Conservation (phyloP, 768 basidiomycete genomes). For the Hygrophorus russula region DNA sequence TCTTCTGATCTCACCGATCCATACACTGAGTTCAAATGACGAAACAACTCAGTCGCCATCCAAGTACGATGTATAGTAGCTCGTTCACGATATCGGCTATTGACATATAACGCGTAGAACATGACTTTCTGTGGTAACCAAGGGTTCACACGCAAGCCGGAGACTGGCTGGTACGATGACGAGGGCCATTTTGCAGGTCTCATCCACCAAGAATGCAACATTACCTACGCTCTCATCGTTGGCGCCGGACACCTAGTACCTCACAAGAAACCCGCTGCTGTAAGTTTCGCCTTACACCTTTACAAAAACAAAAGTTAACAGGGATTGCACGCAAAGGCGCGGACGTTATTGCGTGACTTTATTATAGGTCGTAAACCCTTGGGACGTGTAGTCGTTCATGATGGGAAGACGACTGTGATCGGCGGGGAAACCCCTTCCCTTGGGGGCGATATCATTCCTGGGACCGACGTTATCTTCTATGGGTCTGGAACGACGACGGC, state of each 20-base stretch:
- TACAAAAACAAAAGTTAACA: not conserved
- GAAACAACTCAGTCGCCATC: conserved; percentile 23
- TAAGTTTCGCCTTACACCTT: conserved; percentile 12
- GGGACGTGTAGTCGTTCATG: conserved; percentile 35
- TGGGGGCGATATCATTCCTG: conserved; percentile 34
- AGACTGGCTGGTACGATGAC: conserved; percentile 59
- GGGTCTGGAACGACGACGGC: conserved; percentile 38
- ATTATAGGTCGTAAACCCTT: conserved; percentile 50
- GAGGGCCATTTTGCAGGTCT: conserved; percentile 51
- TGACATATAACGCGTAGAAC: conserved; percentile 31
- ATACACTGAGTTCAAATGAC: conserved; percentile 6
- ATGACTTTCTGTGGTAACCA: conserved; percentile 71
- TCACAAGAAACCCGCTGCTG: conserved; percentile 21
- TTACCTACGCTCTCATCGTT: conserved; percentile 39
- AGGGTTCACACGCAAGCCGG: conserved; percentile 60
- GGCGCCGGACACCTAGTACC: conserved; percentile 34
- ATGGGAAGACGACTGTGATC: conserved; percentile 19
- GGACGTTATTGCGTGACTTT: conserved; percentile 57
- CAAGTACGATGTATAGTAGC: not conserved
- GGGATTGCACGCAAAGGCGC: conserved; percentile 29
- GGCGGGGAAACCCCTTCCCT: conserved; percentile 41
- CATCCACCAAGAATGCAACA: conserved; percentile 64
- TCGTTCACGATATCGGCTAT: not conserved
- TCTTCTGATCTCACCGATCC: not conserved
- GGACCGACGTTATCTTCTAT: conserved; percentile 44